phyloP scores from a whole-genome alignment of 129 eudicot species.

The Rutidosis leptorrhynchoides region DNA sequence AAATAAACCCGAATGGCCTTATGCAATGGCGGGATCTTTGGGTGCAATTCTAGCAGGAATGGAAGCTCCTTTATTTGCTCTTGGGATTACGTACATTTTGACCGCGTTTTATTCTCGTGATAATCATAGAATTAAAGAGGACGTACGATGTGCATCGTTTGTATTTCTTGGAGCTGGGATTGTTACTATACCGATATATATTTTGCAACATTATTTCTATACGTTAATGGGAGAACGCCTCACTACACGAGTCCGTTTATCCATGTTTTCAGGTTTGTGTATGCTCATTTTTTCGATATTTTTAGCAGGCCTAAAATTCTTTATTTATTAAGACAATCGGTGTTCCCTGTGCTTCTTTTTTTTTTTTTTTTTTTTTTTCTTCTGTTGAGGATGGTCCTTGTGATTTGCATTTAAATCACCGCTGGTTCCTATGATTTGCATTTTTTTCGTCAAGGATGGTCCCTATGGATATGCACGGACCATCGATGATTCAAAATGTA shows the following conservation, averaged over 20 bases:
- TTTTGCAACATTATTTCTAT: conserved; percentile 81
- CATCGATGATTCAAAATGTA: too few species aligned
- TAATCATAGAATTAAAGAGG: conserved; percentile 49
- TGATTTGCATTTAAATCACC: too few species aligned
- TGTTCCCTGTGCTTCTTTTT: too few species aligned
- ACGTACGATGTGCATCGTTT: conserved; percentile 44
- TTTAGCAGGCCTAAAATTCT: background rate
- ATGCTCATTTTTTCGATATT: background rate
- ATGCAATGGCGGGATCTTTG: conserved; percentile 64
- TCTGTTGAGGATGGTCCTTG: too few species aligned
- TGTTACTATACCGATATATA: conserved; percentile 57
- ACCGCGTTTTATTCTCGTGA: conserved; percentile 66
- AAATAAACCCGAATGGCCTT: conserved; percentile 76
- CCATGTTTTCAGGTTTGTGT: conserved; percentile 74
- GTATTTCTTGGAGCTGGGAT: conserved; percentile 57
- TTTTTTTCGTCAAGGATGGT: too few species aligned
- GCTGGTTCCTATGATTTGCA: too few species aligned
- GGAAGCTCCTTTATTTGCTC: conserved; percentile 74
- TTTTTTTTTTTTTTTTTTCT: too few species aligned
- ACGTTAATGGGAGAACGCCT: conserved; percentile 83
- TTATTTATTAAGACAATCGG: too few species aligned
- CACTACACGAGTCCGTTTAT: conserved; percentile 67
- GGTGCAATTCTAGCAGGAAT: conserved; percentile 78
- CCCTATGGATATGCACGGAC: too few species aligned
- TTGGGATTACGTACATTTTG: conserved; percentile 67